phyloP scores from a whole-genome alignment of 2,329 filamentous ascomycete species.

The Arthrobotrys sinensis region DNA sequence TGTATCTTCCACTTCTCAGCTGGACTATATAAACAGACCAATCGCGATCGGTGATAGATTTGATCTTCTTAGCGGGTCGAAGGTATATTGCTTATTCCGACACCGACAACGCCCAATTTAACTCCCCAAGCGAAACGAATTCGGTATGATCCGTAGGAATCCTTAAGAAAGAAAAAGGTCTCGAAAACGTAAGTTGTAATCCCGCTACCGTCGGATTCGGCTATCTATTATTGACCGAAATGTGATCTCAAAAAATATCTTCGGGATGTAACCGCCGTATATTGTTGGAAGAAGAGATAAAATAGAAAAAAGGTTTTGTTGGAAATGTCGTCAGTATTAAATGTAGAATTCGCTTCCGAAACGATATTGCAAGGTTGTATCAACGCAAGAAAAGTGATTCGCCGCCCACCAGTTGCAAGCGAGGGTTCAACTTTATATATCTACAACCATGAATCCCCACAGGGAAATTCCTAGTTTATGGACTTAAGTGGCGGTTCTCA shows the following conservation, averaged over 20 bases:
- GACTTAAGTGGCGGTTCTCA: neutral
- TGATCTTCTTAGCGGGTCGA: neutral
- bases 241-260: neutral
- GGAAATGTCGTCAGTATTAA: constrained; percentile 11
- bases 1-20: constrained; percentile 6
- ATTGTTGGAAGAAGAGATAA: neutral
- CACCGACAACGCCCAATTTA: neutral
- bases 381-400: constrained; percentile 23
- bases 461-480: neutral
- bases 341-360: constrained; percentile 19
- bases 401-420: constrained; percentile 19
- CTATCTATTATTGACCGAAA: neutral
- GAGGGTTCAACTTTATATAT: constrained; percentile 22
- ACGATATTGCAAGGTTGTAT: constrained; percentile 28
- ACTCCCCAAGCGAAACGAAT: constrained; percentile 6
- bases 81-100: constrained; percentile 19
- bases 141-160: constrained; percentile 14
- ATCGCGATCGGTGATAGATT: constrained; percentile 20
- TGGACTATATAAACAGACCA: constrained; percentile 29
- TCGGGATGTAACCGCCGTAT: neutral
- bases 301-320: neutral
- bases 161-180: neutral
- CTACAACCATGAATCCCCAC: neutral
- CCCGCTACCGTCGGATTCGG: constrained; percentile 3
- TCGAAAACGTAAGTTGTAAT: constrained; percentile 1